Conservation (phyloP, 202 grass and related monocot genomes). For the Miscanthus sacchariflorus region DNA sequence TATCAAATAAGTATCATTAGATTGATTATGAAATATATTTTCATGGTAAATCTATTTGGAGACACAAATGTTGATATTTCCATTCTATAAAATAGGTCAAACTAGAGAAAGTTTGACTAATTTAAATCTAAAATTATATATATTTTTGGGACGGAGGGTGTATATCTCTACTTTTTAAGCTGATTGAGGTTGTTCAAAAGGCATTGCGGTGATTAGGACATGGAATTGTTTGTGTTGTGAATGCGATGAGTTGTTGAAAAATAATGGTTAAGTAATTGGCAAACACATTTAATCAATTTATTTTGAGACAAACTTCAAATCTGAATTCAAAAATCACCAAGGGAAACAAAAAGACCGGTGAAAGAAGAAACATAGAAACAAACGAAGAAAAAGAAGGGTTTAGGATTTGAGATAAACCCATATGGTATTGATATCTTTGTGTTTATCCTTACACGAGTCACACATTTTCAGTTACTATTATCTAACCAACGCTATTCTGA, state of each 20-base stretch:
- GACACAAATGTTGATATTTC: too few relatives aligned
- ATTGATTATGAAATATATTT: too few relatives aligned
- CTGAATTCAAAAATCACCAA: neutral
- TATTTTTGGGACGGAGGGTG: too few relatives aligned
- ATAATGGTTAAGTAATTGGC: neutral
- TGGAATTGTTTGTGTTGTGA: too few relatives aligned
- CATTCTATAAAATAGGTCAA: too few relatives aligned
- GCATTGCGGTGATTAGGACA: too few relatives aligned
- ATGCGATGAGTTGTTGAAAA: neutral
- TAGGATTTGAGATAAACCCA: too few relatives aligned
- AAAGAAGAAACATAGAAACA: neutral
- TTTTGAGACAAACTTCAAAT: neutral
- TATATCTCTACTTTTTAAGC: too few relatives aligned
- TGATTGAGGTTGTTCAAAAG: too few relatives aligned
- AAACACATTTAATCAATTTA: neutral
- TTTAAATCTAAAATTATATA: too few relatives aligned
- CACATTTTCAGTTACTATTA: neutral
- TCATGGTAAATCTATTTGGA: too few relatives aligned
- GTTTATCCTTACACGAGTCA: neutral
- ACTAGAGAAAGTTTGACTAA: too few relatives aligned
- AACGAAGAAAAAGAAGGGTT: neutral
- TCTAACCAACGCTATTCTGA: neutral
- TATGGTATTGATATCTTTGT: neutral
- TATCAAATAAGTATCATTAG: neutral
- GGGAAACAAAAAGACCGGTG: neutral